These are phyloP conservation scores for Saccharomycopsis malanga DNA, from an alignment of 805 yeast species.

Conservation along the genomic window DNA sequence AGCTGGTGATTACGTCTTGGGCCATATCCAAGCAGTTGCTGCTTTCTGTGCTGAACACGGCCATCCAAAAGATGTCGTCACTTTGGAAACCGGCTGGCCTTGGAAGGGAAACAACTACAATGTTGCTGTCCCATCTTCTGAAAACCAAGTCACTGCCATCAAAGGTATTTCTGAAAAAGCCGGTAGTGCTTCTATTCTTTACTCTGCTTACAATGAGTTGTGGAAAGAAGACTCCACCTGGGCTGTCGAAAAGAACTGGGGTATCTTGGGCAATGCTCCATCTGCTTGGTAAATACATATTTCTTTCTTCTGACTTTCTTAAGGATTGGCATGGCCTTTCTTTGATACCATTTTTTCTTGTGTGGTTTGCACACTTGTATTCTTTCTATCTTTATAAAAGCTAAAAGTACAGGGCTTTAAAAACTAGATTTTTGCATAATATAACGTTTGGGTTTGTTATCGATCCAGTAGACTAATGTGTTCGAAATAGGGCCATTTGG, in stretches of 20 bases:
- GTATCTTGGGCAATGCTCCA: conserved; percentile 21
- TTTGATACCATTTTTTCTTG: no score
- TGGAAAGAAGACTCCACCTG: conserved; percentile 55
- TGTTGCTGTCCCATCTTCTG: conserved; percentile 45
- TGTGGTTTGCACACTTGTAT: no score
- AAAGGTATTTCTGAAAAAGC: conserved; percentile 40
- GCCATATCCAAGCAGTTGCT: conserved; percentile 16
- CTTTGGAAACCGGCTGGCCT: conserved; percentile 69
- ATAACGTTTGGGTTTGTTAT: no score
- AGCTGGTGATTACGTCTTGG: conserved; percentile 18
- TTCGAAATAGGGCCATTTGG: no score
- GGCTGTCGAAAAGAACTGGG: conserved; percentile 47
- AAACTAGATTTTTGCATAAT: no score
- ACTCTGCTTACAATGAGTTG: conserved; percentile 54
- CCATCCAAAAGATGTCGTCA: conserved; percentile 35
- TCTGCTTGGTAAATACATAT: conserved; percentile 15
- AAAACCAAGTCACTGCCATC: conserved; percentile 47
- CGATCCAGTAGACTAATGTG: no score
- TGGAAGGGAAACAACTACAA: conserved; percentile 48
- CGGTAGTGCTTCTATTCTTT: conserved; percentile 46
- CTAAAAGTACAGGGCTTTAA: no score
- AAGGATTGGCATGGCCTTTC: no score
- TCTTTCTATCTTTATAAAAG: no score
- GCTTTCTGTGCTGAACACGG: conserved; percentile 17
- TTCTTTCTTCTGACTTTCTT: no score